phyloP scores from a whole-genome alignment of 371 early-diverging fungal species.

The Smittium culicis region DNA sequence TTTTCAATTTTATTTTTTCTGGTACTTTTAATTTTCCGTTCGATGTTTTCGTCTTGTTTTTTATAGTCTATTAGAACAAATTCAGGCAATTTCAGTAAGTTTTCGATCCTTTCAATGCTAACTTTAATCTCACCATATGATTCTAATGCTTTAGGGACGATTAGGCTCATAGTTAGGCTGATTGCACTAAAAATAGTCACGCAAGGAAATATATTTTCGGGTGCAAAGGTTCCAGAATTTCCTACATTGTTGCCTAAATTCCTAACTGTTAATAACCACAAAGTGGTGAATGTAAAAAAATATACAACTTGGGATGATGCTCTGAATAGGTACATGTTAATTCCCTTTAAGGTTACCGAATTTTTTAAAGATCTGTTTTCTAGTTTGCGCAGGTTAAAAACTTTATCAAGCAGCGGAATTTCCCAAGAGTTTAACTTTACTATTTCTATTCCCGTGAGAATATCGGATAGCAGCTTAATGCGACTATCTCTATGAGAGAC shows the following conservation, averaged over 20 bases:
- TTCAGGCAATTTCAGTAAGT: conserved; percentile 11
- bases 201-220: conserved; percentile 25
- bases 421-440: conserved; percentile 2
- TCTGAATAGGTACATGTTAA: conserved; percentile 31
- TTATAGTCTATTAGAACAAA: background rate
- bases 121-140: conserved; percentile 14
- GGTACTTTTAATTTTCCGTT: conserved; percentile 41
- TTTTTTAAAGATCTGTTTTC: conserved; percentile 24
- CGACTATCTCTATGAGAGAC: background rate
- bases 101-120: conserved; percentile 9
- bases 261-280: conserved; percentile 11
- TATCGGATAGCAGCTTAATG: background rate
- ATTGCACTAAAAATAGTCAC: conserved; percentile 21
- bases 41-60: background rate
- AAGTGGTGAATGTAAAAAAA: conserved; percentile 24
- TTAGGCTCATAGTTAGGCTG: conserved; percentile 22
- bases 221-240: conserved; percentile 22
- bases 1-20: no score
- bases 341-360: conserved; percentile 21
- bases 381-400: conserved; percentile 20
- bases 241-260: background rate
- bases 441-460: background rate
- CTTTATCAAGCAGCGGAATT: conserved; percentile 17
- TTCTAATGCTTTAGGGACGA: conserved; percentile 26
- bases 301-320: conserved; percentile 13